A percentile compares a stretch with the other conserved stretches of the same genome.
phyloP scores from a whole-genome alignment of 2,329 filamentous ascomycete genomes.

The Cladosporium oxysporum region DNA sequence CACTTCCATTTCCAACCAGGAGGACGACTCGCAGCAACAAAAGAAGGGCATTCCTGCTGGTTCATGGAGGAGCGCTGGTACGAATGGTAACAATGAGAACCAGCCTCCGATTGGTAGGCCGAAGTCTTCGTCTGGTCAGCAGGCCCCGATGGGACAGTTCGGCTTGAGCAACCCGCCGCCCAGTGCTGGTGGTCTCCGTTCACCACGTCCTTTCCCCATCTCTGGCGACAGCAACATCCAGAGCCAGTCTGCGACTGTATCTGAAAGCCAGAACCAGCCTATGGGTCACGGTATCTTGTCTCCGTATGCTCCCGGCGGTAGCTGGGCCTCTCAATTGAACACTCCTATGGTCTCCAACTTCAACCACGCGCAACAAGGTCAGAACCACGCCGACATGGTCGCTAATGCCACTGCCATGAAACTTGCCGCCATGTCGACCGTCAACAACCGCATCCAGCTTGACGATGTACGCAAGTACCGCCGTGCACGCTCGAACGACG shows the following conservation, averaged over 20 bases:
- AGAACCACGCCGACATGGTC: constrained; percentile 91
- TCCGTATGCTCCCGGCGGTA: constrained; percentile 79
- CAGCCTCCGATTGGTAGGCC: constrained; percentile 62
- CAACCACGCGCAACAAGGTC: constrained; percentile 54
- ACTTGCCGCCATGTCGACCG: constrained; percentile 90
- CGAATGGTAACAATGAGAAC: constrained; percentile 45
- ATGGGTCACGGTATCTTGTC: constrained; percentile 62
- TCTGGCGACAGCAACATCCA: constrained; percentile 72
- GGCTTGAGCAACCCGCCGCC: constrained; percentile 69
- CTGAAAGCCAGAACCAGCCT: constrained; percentile 75
- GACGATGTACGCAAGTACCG: constrained; percentile 97
- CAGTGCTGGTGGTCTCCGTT: constrained; percentile 73
- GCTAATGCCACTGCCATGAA: constrained; percentile 99
- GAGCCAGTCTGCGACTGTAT: constrained; percentile 75
- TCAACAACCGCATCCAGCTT: constrained; percentile 95
- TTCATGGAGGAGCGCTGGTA: constrained; percentile 67
- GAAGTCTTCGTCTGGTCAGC: constrained; percentile 73
- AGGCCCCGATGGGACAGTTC: constrained; percentile 85
- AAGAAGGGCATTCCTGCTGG: constrained; percentile 69
- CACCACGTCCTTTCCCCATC: constrained; percentile 71
- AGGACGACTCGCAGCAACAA: constrained; percentile 52
- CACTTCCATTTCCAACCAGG: constrained; percentile 71
- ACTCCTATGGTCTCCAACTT: constrained; percentile 94
- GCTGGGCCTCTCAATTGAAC: constrained; percentile 98
- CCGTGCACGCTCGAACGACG: constrained; percentile 84